These are phyloP conservation scores for Saksenaea vasiformis DNA, from an alignment of 371 early-diverging fungal genomes.

Conservation along the genomic window DNA sequence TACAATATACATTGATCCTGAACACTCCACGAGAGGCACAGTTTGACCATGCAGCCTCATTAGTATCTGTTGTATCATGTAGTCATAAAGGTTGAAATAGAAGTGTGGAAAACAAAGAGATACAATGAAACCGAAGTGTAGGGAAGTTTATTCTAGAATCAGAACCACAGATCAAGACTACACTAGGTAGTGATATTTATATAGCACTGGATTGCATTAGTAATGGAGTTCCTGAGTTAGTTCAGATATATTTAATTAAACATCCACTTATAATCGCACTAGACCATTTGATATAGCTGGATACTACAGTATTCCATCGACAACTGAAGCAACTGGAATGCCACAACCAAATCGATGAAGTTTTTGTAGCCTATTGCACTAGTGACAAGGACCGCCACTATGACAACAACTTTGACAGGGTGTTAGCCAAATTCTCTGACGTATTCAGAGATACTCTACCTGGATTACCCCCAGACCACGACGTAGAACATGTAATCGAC, in stretches of 20 bases:
- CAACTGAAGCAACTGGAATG: neutral
- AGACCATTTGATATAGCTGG: too few relatives aligned
- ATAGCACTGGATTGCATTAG: too few relatives aligned
- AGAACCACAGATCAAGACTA: too few relatives aligned
- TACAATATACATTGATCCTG: neutral
- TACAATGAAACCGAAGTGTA: too few relatives aligned
- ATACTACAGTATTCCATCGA: neutral
- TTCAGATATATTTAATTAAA: too few relatives aligned
- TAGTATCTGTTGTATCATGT: neutral
- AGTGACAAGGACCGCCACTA: neutral
- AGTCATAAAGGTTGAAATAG: too few relatives aligned
- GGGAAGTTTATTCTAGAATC: too few relatives aligned
- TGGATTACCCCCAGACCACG: conserved; percentile 12
- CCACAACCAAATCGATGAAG: neutral
- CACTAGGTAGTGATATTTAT: too few relatives aligned
- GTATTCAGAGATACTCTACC: conserved; percentile 12
- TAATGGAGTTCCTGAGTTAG: too few relatives aligned
- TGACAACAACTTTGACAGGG: neutral
- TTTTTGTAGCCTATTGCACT: neutral
- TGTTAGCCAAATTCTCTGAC: neutral
- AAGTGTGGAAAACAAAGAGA: too few relatives aligned
- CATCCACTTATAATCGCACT: too few relatives aligned
- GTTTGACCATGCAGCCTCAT: neutral
- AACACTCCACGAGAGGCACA: neutral
- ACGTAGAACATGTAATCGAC: conserved; percentile 10